Conservation (phyloP, 2,329 filamentous ascomycete species). For the Botrytis squamosa region DNA sequence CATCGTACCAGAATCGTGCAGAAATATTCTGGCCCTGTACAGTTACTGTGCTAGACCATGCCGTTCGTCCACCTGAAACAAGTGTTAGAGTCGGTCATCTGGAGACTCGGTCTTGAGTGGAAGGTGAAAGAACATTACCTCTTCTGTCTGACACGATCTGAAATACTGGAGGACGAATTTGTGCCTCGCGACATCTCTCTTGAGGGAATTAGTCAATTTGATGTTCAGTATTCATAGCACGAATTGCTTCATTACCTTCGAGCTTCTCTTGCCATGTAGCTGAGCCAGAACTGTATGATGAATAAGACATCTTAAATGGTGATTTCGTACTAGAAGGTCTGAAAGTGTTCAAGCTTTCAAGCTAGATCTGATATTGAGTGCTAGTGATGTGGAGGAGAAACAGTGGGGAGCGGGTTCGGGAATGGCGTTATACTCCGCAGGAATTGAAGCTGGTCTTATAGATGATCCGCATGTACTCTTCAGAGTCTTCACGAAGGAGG, state of each 20-base stretch:
- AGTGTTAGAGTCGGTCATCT: constrained; percentile 26
- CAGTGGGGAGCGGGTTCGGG: constrained; percentile 33
- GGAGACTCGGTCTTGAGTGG: neutral
- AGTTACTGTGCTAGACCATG: constrained; percentile 82
- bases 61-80: constrained; percentile 74
- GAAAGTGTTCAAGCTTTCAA: constrained; percentile 20
- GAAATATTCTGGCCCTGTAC: constrained; percentile 62
- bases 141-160: constrained; percentile 73
- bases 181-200: constrained; percentile 59
- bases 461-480: constrained; percentile 25
- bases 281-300: constrained; percentile 32
- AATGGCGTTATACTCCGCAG: constrained; percentile 39
- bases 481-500: constrained; percentile 18
- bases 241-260: constrained; percentile 38
- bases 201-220: constrained; percentile 31
- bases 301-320: constrained; percentile 36
- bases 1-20: constrained; percentile 92
- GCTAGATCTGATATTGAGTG: constrained; percentile 27
- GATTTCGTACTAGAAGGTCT: constrained; percentile 20
- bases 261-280: constrained; percentile 43
- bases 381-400: constrained; percentile 32
- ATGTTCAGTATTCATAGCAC: constrained; percentile 21
- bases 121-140: constrained; percentile 50
- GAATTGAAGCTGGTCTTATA: constrained; percentile 38
- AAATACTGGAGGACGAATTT: constrained; percentile 58